These are phyloP conservation scores for Fusarium pseudocircinatum DNA, from an alignment of 2,329 filamentous ascomycete genomes.

Conservation along the genomic window DNA sequence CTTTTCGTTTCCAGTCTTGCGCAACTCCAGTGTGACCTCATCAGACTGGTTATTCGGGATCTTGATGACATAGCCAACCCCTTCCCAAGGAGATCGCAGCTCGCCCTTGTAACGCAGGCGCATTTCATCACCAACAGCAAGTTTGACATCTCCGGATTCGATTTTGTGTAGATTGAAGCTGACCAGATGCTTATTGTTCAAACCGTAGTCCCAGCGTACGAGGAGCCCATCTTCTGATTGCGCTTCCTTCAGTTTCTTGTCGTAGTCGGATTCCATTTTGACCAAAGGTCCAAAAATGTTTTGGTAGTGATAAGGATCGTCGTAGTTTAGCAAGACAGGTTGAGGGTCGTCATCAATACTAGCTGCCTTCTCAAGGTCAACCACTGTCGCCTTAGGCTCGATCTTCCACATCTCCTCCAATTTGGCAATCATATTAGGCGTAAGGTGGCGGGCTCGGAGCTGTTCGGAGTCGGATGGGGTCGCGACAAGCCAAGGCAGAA, in stretches of 20 bases:
- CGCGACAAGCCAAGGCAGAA: constrained; percentile 91
- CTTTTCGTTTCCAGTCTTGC: constrained; percentile 95
- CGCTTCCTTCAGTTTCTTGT: constrained; percentile 97
- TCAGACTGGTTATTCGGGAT: constrained; percentile 99
- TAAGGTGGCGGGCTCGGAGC: constrained; percentile 90
- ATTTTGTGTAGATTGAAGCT: constrained; percentile 97
- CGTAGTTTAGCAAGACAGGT: constrained; percentile 91
- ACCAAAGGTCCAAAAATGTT: constrained; percentile 98
- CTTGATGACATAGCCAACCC: constrained; percentile 98
- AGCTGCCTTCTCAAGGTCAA: constrained; percentile 89
- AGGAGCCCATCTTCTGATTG: constrained; percentile 96
- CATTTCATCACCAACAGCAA: constrained; percentile 99
- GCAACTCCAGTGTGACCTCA: constrained; percentile 93
- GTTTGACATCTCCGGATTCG: constrained; percentile 95
- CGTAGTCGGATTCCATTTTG: constrained; percentile 99
- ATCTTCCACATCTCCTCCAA: constrained; percentile 99
- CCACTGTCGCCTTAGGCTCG: constrained; percentile 85
- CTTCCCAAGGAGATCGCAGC: constrained; percentile 91
- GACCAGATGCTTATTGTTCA: constrained; percentile 97
- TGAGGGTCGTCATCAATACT: constrained; percentile 95
- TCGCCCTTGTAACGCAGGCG: constrained; percentile 96
- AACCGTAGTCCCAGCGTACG: constrained; percentile 91
- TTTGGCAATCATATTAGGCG: constrained; percentile 93
- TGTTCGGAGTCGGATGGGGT: constrained; percentile 94
- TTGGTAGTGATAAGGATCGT: constrained; percentile 98